Evolutionary conservation across 345 rosid species (phyloP).

Genomic region (Boechera retrofracta): DNA sequence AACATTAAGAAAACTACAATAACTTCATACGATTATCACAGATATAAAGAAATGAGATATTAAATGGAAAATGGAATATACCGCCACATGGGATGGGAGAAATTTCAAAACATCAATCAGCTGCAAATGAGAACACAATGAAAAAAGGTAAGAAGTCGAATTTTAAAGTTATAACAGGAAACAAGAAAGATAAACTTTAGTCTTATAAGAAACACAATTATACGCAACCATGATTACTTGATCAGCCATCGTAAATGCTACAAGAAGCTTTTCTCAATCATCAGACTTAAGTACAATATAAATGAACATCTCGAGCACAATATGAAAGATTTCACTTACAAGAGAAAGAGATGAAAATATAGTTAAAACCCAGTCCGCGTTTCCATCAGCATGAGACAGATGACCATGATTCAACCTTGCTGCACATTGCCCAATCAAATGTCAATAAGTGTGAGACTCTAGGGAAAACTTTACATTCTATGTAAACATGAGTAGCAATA

Average conservation of each 20-base stretch:
- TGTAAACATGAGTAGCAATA: constrained; percentile 38
- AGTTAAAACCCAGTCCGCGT: constrained; percentile 97
- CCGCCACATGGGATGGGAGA: constrained; percentile 90
- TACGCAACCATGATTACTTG: constrained; percentile 5
- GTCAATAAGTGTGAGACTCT: constrained; percentile 14
- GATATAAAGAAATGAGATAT: constrained; percentile 22
- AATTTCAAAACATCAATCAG: constrained; percentile 88
- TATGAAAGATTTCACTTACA: constrained; percentile 55
- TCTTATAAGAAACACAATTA: constrained; percentile 14
- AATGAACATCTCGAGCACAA: neutral
- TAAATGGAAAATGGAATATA: constrained; percentile 45
- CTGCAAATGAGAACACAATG: constrained; percentile 54
- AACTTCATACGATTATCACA: constrained; percentile 15
- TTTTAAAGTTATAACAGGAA: constrained; percentile 22
- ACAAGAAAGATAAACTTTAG: constrained; percentile 8
- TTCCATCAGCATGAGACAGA: constrained; percentile 90
- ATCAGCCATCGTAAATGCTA: constrained; percentile 26
- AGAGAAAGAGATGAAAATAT: constrained; percentile 86
- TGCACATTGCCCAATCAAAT: constrained; percentile 42
- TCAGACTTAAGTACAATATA: neutral
- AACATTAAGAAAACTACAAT: constrained; percentile 2
- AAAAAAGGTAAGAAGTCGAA: constrained; percentile 13
- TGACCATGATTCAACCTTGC: constrained; percentile 94
- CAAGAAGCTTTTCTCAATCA: constrained; percentile 14
- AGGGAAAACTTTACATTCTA: neutral